Evolutionary conservation across 1,284 basidiomycete species (phyloP).

Genomic region (Anthracocystis walkeri): DNA sequence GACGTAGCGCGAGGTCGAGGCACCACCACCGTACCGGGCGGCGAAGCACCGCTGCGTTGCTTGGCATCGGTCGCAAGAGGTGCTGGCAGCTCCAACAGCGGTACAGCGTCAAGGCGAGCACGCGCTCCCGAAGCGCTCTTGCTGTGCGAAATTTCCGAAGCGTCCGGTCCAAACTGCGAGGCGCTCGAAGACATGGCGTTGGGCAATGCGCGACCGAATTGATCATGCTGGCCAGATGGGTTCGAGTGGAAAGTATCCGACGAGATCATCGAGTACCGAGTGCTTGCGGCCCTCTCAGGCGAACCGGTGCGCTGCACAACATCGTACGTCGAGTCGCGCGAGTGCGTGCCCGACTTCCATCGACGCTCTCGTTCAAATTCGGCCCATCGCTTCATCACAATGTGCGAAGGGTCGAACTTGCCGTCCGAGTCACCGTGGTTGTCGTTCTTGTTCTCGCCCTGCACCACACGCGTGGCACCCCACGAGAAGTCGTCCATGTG

Average conservation of each 20-base stretch:
- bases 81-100: conserved; percentile 67
- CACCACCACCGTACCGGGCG: conserved; percentile 48
- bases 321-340: conserved; percentile 82
- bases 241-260: conserved; percentile 61
- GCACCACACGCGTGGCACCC: conserved; percentile 70
- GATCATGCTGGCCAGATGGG: conserved; percentile 48
- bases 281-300: conserved; percentile 62
- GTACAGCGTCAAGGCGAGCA: conserved; percentile 63
- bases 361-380: conserved; percentile 96
- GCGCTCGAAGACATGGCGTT: conserved; percentile 27
- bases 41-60: conserved; percentile 38
- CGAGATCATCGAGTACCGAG: conserved; percentile 59
- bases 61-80: conserved; percentile 65
- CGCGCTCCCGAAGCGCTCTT: conserved; percentile 57
- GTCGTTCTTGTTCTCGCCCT: conserved; percentile 67
- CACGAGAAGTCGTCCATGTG: conserved; percentile 72
- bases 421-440: conserved; percentile 73
- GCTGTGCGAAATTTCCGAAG: conserved; percentile 53
- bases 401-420: conserved; percentile 93
- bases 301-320: conserved; percentile 54
- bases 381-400: conserved; percentile 98
- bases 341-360: conserved; percentile 87
- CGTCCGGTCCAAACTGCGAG: conserved; percentile 34
- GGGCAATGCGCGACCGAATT: conserved; percentile 47
- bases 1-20: conserved; percentile 51